A percentile compares a stretch with the other conserved stretches of the same genome.
Conservation (phyloP, 495 filamentous ascomycete species). For the Annulohypoxylon stygium region DNA sequence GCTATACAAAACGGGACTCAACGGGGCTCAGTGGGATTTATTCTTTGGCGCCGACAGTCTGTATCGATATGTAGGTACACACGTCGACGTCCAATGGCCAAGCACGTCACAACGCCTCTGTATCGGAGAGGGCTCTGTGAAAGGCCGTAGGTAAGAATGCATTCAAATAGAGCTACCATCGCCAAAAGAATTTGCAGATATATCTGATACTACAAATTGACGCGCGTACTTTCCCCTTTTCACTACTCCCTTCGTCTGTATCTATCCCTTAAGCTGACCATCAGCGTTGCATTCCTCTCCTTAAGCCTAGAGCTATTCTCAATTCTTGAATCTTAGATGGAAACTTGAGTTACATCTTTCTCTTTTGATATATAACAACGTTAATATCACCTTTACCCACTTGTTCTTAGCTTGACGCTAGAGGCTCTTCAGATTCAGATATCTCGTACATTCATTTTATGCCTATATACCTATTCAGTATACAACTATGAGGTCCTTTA, state of each 20-base stretch:
- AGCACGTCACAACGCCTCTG: constrained; percentile 26
- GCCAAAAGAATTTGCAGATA: constrained; percentile 28
- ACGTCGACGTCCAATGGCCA: constrained; percentile 23
- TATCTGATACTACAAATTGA: neutral
- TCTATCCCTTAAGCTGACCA: neutral
- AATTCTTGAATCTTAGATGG: neutral
- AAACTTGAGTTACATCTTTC: constrained; percentile 7
- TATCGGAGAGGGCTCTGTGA: neutral
- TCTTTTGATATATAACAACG: constrained; percentile 20
- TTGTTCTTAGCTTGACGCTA: neutral
- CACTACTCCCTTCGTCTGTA: constrained; percentile 14
- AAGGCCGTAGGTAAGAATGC: neutral
- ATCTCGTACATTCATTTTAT: neutral
- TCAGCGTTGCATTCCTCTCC: constrained; percentile 37
- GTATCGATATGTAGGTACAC: constrained; percentile 4
- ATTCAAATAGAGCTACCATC: constrained; percentile 32
- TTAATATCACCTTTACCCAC: neutral
- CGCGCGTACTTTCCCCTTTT: constrained; percentile 14
- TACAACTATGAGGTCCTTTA: constrained; percentile 37
- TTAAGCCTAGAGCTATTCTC: constrained; percentile 24
- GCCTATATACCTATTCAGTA: neutral
- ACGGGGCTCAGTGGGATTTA: neutral
- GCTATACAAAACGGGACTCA: neutral
- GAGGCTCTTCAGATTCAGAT: neutral
- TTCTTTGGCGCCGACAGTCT: constrained; percentile 30